These are phyloP conservation scores for Cynara cardunculus DNA, from an alignment of 129 eudicot species.

Conservation along the genomic window DNA sequence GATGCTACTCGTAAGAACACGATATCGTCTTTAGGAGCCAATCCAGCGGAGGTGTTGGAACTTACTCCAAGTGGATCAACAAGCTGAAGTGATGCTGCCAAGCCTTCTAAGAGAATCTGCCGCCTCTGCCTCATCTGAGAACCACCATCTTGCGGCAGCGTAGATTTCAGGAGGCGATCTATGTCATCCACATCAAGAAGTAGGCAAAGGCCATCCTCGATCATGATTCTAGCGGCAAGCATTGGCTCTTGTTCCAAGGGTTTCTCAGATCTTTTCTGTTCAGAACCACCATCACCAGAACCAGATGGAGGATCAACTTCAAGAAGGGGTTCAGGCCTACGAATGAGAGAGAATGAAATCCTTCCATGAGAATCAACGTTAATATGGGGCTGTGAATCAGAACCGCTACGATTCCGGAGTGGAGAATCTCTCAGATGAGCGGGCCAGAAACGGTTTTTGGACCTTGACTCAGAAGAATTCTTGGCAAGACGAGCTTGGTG, in stretches of 20 bases:
- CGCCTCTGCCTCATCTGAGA: conserved; percentile 62
- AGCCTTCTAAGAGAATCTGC: conserved; percentile 65
- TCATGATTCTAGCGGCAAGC: conserved; percentile 77
- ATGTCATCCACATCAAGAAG: conserved; percentile 89
- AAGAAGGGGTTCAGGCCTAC: conserved; percentile 83
- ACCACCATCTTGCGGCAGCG: conserved; percentile 83
- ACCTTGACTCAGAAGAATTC: conserved; percentile 50
- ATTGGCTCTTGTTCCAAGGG: conserved; percentile 88
- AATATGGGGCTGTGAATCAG: conserved; percentile 75
- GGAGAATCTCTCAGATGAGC: conserved; percentile 60
- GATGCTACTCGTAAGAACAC: conserved; percentile 72
- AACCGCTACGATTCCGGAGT: conserved; percentile 50
- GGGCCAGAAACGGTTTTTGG: conserved; percentile 65
- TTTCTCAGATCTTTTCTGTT: conserved; percentile 55
- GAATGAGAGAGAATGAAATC: conserved; percentile 69
- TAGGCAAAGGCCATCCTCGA: conserved; percentile 71
- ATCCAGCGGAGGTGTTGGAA: conserved; percentile 47
- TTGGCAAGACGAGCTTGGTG: conserved; percentile 87
- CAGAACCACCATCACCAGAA: conserved; percentile 59
- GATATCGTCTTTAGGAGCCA: conserved; percentile 70
- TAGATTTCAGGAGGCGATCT: conserved; percentile 59
- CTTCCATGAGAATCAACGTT: conserved; percentile 79
- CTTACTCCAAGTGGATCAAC: conserved; percentile 87
- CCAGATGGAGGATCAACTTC: conserved; percentile 63
- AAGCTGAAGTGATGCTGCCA: conserved; percentile 85